Percentiles rank a stretch among this genome's conserved stretches.
phyloP scores from a whole-genome alignment of 352 stramenopile genomes.

The Globisporangium orthogonon region DNA sequence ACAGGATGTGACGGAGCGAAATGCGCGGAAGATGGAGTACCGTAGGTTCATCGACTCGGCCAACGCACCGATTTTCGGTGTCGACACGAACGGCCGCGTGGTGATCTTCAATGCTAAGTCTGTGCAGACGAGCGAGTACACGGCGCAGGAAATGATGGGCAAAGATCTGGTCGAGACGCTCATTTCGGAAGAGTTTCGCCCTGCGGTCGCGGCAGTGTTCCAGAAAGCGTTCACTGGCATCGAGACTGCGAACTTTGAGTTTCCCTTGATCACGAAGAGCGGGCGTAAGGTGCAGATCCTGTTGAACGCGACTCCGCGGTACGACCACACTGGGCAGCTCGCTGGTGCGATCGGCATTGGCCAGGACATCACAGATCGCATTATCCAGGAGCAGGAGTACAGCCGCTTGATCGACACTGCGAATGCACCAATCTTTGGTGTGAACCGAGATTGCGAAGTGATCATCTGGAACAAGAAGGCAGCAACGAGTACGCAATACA shows the following conservation, averaged over 20 bases:
- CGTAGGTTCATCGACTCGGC: conserved; percentile 84
- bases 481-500: conserved; percentile 83
- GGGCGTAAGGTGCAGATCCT: conserved; percentile 42
- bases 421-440: conserved; percentile 78
- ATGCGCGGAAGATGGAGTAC: conserved; percentile 66
- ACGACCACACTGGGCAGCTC: conserved; percentile 55
- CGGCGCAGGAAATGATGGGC: conserved; percentile 21
- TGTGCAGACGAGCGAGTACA: conserved; percentile 88
- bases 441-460: conserved; percentile 76
- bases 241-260: conserved; percentile 60
- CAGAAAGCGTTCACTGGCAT: conserved; percentile 28
- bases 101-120: conserved; percentile 93
- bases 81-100: conserved; percentile 71
- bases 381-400: conserved; percentile 80
- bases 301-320: conserved; percentile 47
- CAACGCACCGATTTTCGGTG: conserved; percentile 88
- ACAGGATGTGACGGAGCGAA: conserved; percentile 78
- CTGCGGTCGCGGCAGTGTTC: conserved; percentile 24
- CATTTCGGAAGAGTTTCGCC: conserved; percentile 45
- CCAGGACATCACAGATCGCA: conserved; percentile 76
- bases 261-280: conserved; percentile 48
- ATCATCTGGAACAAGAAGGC: conserved; percentile 94
- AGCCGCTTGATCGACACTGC: conserved; percentile 74
- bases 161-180: conserved; percentile 65
- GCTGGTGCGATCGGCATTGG: conserved; percentile 75